A percentile compares a stretch with the other conserved stretches of the same genome.
These are phyloP conservation scores for Tetrapisispora nanseiensis DNA, from an alignment of 805 yeast genomes.

Conservation along the genomic window DNA sequence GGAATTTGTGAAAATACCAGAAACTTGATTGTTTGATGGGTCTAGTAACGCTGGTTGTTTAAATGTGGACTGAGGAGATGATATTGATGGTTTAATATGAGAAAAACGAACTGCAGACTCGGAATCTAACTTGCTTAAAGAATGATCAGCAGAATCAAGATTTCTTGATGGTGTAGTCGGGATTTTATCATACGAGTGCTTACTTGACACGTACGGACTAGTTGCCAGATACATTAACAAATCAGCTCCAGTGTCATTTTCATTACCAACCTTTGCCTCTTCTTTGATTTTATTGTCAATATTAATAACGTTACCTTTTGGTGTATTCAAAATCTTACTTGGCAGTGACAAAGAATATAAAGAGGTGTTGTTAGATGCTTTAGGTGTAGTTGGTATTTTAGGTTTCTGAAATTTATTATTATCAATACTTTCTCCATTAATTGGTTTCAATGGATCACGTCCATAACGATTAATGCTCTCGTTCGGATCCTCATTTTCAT, in stretches of 20 bases:
- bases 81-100: conserved; percentile 20
- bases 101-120: conserved; percentile 22
- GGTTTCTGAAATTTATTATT: background rate
- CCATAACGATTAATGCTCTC: no score
- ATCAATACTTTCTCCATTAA: background rate
- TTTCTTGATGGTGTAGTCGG: conserved; percentile 24
- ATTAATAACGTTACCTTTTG: conserved; percentile 5
- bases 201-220: conserved; percentile 19
- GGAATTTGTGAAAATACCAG: conserved; percentile 10
- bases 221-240: conserved; percentile 30
- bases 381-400: conserved; percentile 7
- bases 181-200: conserved; percentile 5
- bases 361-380: background rate
- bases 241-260: conserved; percentile 29
- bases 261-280: conserved; percentile 1
- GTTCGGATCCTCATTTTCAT: background rate
- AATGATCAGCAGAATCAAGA: background rate
- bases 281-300: background rate
- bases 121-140: conserved; percentile 4
- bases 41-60: conserved; percentile 15
- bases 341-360: background rate
- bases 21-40: background rate
- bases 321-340: conserved; percentile 7
- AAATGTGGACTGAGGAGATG: conserved; percentile 26
- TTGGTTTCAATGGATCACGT: no score